A percentile compares a stretch with the other conserved stretches of the same genome.
phyloP scores from a whole-genome alignment of 495 filamentous ascomycete genomes.

The Margaritispora aquatica region DNA sequence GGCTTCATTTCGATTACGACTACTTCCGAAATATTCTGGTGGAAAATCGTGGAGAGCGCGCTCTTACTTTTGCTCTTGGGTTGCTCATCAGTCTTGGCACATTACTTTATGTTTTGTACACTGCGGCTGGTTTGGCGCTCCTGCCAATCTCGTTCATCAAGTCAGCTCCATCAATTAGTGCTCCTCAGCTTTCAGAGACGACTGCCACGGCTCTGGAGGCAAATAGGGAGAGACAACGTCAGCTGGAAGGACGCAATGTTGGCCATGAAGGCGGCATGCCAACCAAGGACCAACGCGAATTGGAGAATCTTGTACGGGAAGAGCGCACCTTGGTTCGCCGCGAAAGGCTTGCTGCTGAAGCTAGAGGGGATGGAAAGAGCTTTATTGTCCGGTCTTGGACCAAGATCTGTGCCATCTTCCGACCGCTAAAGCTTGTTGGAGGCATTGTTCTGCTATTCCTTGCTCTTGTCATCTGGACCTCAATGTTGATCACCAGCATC shows the following conservation, averaged over 20 bases:
- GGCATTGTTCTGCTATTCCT: conserved; percentile 71
- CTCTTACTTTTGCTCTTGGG: conserved; percentile 81
- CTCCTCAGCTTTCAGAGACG: conserved; percentile 64
- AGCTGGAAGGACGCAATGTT: conserved; percentile 79
- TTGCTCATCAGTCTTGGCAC: conserved; percentile 81
- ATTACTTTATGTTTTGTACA: conserved; percentile 80
- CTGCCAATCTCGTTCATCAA: conserved; percentile 88
- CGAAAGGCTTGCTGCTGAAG: conserved; percentile 78
- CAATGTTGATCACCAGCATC: conserved; percentile 91
- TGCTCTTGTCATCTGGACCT: conserved; percentile 70
- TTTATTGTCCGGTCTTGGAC: conserved; percentile 65
- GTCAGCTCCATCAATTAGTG: conserved; percentile 75
- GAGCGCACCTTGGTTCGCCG: conserved; percentile 88
- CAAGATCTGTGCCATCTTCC: conserved; percentile 67
- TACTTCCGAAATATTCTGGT: conserved; percentile 81
- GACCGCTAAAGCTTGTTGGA: conserved; percentile 80
- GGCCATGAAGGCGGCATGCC: conserved; percentile 69
- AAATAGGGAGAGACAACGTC: conserved; percentile 86
- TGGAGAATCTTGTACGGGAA: conserved; percentile 81
- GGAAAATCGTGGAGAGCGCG: conserved; percentile 88
- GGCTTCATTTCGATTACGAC: conserved; percentile 67
- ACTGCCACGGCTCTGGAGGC: conserved; percentile 71
- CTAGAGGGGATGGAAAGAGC: conserved; percentile 63
- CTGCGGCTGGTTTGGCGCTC: conserved; percentile 80
- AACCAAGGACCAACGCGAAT: conserved; percentile 77